Percentiles rank a stretch among this genome's conserved stretches.
Conservation (phyloP, 176 grass and related monocot species). For the Lolium rigidum region DNA sequence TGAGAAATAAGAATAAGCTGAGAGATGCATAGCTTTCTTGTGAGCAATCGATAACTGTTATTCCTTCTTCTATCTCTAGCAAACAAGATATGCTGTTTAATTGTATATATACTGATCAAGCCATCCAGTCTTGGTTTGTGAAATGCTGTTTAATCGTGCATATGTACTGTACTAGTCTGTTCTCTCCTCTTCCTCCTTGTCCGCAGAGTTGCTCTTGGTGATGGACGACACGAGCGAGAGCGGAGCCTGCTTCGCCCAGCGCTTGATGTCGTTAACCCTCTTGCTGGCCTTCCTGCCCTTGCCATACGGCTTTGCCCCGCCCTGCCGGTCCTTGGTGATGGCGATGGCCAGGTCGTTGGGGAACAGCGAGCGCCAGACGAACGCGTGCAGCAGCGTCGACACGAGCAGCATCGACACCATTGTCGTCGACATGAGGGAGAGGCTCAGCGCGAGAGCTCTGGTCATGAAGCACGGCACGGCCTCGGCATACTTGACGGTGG, state of each 20-base stretch:
- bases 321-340: constrained; percentile 79
- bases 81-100: background rate
- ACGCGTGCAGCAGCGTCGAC: constrained; percentile 85
- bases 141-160: background rate
- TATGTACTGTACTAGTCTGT: constrained; percentile 27
- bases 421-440: constrained; percentile 88
- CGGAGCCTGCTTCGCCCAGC: constrained; percentile 87
- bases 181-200: constrained; percentile 65
- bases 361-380: constrained; percentile 88
- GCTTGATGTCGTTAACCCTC: constrained; percentile 72
- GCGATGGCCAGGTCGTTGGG: constrained; percentile 98
- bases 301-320: constrained; percentile 31
- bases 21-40: background rate
- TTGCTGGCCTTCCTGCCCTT: constrained; percentile 69
- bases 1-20: constrained; percentile 22
- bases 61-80: constrained; percentile 10
- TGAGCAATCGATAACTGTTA: background rate
- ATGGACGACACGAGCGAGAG: constrained; percentile 85
- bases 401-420: constrained; percentile 93
- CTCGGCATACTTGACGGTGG: constrained; percentile 89
- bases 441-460: constrained; percentile 75
- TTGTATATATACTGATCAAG: background rate
- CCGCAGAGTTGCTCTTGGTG: constrained; percentile 71
- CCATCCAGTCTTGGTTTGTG: background rate
- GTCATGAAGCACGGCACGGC: constrained; percentile 83